Base-by-base conservation (phyloP, 495 filamentous ascomycete species). In the Eremomyces bilateralis region DNA sequence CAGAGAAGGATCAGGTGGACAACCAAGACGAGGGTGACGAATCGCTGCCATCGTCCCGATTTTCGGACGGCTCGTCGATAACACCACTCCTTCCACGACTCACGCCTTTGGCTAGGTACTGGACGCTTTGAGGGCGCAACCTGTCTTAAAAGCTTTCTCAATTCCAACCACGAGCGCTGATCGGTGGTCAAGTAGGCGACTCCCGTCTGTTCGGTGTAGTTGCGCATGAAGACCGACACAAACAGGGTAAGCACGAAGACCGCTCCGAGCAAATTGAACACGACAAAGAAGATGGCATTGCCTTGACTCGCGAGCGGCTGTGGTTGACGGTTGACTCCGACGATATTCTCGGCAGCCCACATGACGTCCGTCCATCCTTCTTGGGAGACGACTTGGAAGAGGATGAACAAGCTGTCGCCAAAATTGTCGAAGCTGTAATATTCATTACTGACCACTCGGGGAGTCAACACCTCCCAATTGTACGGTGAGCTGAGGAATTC, bases 171-270 rank as follows among this genome's bases (percentile, higher is more conserved):
- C 0, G 84, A 91, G 42, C 88, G 73, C 53, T 99, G 88, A 43
- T 99, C 88, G 1, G 90, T 76, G 4, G 88, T 99, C 44, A 99
- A 54, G 54, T 83, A 99, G 1, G 88, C 88, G 36, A 99, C 88
- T 5, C 88, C 88, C 6, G 88, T 99, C 53, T 95, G 83, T 58
- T 99, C 88, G 2, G 88, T 95, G 59, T 95, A 95, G 52, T 90
- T 95, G 29, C 88, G 78, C 90, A 99, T 99, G 53, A 99, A 99
- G 32, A 99, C 88, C 41, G 88, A 94, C 21, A 95, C 88, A 51
- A 99, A 99, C 48, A 99, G 60, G 1, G 90, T 99, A 54, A 99
- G 61, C 33, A 99, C 80, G 60, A 99, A 99, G 48, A 99, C 90
- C 2, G 90, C 80, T 17, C 82, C 84, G 38, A 99, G 66, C 43